Conservation (phyloP, 2,329 filamentous ascomycete genomes). For the Monosporascus sp. region DNA sequence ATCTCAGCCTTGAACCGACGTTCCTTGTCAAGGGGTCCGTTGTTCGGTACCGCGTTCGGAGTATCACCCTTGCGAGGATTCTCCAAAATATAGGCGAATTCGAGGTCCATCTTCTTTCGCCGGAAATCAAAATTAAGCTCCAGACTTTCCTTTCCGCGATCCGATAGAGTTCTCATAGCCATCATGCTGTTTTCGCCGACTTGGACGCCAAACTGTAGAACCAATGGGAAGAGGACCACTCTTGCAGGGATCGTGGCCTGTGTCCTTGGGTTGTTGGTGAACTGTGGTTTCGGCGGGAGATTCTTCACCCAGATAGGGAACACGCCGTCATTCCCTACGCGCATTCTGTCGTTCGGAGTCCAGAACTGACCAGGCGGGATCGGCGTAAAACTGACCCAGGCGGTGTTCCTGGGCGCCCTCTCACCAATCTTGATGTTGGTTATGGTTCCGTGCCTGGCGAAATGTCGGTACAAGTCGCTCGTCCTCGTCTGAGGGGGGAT, state of each 20-base stretch:
- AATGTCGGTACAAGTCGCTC: background rate
- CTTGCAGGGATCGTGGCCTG: background rate
- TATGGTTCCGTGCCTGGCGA: background rate
- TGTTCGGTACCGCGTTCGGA: conserved; percentile 5
- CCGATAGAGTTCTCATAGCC: conserved; percentile 44
- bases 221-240: background rate
- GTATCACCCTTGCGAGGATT: conserved; percentile 16
- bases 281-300: background rate
- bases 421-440: background rate
- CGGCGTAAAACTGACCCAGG: background rate
- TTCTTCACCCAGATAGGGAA: background rate
- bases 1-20: conserved; percentile 37
- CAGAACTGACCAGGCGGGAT: background rate
- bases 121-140: conserved; percentile 35
- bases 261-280: background rate
- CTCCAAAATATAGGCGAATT: conserved; percentile 28
- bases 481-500: background rate
- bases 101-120: conserved; percentile 33
- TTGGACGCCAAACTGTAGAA: conserved; percentile 21
- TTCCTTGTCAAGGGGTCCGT: conserved; percentile 3
- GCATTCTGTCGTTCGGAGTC: background rate
- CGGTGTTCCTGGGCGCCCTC: background rate
- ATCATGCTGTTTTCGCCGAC: conserved; percentile 47
- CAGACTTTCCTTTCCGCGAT: conserved; percentile 16
- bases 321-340: background rate